These are phyloP conservation scores for Marsdenia floribunda DNA, from an alignment of 257 asterid genomes.

Conservation along the genomic window DNA sequence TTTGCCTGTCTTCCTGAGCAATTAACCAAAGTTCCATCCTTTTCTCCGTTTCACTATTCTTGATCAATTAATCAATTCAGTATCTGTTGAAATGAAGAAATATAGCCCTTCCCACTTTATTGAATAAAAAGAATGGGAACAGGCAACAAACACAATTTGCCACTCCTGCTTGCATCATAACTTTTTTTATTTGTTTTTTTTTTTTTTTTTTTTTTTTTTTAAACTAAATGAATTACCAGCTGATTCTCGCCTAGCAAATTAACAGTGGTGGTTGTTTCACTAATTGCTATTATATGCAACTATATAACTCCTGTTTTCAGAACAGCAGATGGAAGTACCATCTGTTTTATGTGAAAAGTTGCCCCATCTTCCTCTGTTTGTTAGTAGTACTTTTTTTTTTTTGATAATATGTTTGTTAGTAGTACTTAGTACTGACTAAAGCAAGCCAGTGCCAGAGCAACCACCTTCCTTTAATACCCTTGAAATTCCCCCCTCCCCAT, in stretches of 20 bases:
- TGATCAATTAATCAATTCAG: background rate
- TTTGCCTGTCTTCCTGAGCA: constrained; percentile 3
- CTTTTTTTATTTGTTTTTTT: background rate
- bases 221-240: background rate
- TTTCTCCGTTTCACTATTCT: background rate
- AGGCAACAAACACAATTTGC: background rate
- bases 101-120: background rate
- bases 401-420: background rate
- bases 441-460: constrained; percentile 5
- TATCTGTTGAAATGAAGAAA: background rate
- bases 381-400: constrained; percentile 2
- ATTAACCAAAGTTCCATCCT: background rate
- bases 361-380: constrained; percentile 10
- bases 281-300: background rate
- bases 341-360: constrained; percentile 2
- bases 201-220: background rate
- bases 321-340: background rate
- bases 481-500: background rate
- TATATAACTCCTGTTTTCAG: background rate
- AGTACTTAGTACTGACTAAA: background rate
- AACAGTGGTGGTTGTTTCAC: background rate
- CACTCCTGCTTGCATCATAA: background rate
- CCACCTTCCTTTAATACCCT: constrained; percentile 17
- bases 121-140: background rate
- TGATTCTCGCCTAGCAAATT: background rate